Evolutionary conservation across 192 early-diverging fungal species (phyloP).

Genomic region (Ambispora gerdemannii): DNA sequence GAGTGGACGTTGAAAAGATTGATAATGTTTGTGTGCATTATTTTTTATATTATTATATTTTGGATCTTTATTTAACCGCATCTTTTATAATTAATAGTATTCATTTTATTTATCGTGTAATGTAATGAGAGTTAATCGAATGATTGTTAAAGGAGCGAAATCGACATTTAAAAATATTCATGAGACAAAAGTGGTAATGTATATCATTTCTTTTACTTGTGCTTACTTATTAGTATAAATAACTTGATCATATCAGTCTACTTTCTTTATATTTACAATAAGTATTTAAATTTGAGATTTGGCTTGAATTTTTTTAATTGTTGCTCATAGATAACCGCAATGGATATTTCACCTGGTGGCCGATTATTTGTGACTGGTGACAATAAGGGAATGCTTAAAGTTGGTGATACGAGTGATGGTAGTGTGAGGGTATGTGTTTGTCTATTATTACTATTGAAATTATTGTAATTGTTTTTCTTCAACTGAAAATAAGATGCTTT

Average conservation of each 20-base stretch:
- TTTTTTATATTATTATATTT: neutral
- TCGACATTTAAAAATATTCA: slow-evolving; percentile 21
- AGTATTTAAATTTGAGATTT: neutral
- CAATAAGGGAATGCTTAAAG: slow-evolving; percentile 37
- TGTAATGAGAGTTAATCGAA: slow-evolving; percentile 29
- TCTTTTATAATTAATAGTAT: slow-evolving; percentile 29
- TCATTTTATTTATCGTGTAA: slow-evolving; percentile 43
- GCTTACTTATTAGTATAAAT: neutral
- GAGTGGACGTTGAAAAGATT: slow-evolving; percentile 37
- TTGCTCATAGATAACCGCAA: slow-evolving; percentile 34
- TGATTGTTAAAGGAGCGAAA: slow-evolving; percentile 42
- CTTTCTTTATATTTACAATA: no score
- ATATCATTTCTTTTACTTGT: slow-evolving; percentile 23
- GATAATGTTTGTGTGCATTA: slow-evolving; percentile 36
- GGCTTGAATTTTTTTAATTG: neutral
- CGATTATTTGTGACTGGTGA: slow-evolving; percentile 45
- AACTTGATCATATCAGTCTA: neutral
- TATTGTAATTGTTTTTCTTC: no score
- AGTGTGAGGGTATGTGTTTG: slow-evolving; percentile 41
- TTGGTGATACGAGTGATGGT: slow-evolving; percentile 43
- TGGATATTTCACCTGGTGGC: slow-evolving; percentile 51
- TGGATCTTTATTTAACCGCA: neutral
- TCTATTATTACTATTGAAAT: no score
- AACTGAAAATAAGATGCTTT: neutral
- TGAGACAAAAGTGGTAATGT: slow-evolving; percentile 8